Evolutionary conservation across 805 yeast genomes (phyloP), one percentile per base, ranked within the genome.

Genomic region (Grigorovia yakushimaensis): DNA sequence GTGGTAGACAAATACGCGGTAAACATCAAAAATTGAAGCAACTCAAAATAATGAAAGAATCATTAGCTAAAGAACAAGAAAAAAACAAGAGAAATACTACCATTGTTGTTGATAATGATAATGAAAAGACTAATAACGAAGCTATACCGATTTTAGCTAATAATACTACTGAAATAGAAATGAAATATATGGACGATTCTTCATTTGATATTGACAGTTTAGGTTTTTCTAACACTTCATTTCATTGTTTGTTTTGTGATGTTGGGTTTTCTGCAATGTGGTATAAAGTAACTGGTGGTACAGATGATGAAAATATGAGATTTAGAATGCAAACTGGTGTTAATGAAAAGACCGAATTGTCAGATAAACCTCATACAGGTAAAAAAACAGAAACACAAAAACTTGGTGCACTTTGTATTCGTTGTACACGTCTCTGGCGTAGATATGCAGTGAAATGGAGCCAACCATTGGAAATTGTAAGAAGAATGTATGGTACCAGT

Each of bases 341-440:
- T 4, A 52, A 51, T 30, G 61, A 56, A 24, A 53, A 51, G 27
- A 46, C 53, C 9, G 55, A 50, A 39, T 47, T 49, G 7, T 45
- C 57, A 19, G 54, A 43, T 20, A 51, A 45, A 22, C 19, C 42
- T 9, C 15, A n/a, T 6, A 23, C 49, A 4, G 37, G 30, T 64
- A 47, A 46, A 36, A 17, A 48, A 11, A 30, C 46, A 6, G 30
- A 55, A 0, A 54, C 59, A 9, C 59, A 67, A 5, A 56, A 67
- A 1, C 66, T 79, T 1, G 64, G 71, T 15, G 96, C 88, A 0
- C 67, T 91, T 13, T 91, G 98, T 62, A 66, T 74, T 24, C 71
- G 98, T 46, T 91, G 98, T 69, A 96, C 96, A 0, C 73, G 84
- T 49, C 60, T 93, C 24, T 91, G 98, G 98, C 74, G 96, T 62